Percentiles rank a stretch among this genome's conserved stretches.
phyloP scores from a whole-genome alignment of 169 alveolate species.

The Cyclospora cayetanensis region DNA sequence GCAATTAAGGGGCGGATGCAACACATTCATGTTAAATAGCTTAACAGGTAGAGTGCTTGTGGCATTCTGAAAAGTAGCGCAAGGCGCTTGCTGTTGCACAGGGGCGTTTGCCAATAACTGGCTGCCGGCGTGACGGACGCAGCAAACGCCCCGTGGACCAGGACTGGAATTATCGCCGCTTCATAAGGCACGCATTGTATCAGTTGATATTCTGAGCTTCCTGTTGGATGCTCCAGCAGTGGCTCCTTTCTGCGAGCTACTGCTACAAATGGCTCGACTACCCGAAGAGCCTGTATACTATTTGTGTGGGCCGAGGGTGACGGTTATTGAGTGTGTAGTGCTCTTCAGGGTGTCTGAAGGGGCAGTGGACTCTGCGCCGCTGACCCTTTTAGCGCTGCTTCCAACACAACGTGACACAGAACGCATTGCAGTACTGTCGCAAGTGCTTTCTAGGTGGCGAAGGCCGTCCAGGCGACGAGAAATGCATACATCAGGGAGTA shows the following conservation, averaged over 20 bases:
- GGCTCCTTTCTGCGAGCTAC: neutral
- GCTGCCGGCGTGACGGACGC: conserved; percentile 52
- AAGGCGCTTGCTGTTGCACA: conserved; percentile 28
- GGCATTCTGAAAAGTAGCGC: conserved; percentile 46
- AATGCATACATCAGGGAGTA: neutral
- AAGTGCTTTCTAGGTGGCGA: neutral
- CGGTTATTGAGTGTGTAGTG: neutral
- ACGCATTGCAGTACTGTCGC: too few relatives aligned
- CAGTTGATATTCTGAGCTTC: too few relatives aligned
- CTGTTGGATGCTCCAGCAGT: neutral
- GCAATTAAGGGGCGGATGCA: conserved; percentile 8
- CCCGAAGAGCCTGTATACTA: too few relatives aligned
- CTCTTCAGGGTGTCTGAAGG: neutral
- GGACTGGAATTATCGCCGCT: neutral
- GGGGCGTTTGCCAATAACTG: conserved; percentile 54
- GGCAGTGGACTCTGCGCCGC: too few relatives aligned
- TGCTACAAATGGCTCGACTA: neutral
- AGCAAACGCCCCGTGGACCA: conserved; percentile 23
- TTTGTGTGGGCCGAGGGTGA: too few relatives aligned
- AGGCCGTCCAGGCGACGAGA: conserved; percentile 26
- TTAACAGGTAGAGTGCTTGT: conserved; percentile 62
- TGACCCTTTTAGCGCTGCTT: too few relatives aligned
- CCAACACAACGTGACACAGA: too few relatives aligned
- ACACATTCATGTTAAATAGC: conserved; percentile 53
- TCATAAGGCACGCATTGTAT: too few relatives aligned